Conservation (phyloP, 768 basidiomycete species). For the Lactarius indigo region DNA sequence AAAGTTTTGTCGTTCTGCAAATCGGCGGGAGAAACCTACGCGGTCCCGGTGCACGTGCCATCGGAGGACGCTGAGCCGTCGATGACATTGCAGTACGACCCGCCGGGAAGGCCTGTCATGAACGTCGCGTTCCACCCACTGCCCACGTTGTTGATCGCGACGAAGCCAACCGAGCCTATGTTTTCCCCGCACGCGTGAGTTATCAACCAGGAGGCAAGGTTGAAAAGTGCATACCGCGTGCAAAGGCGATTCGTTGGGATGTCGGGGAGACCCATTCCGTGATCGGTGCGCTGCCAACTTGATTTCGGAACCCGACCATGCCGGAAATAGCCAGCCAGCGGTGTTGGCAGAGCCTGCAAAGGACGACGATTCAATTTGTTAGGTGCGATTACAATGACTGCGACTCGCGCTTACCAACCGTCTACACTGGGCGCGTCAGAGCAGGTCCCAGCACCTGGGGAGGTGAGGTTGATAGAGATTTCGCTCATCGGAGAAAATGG, state of each 20-base stretch:
- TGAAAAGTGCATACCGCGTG: conserved; percentile 43
- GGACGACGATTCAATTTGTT: not conserved
- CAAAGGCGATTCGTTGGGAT: conserved; percentile 62
- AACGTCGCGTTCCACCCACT: conserved; percentile 54
- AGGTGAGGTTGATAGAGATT: not conserved
- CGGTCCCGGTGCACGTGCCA: conserved; percentile 47
- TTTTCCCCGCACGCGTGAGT: not conserved
- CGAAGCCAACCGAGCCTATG: conserved; percentile 52
- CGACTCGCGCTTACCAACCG: conserved; percentile 38
- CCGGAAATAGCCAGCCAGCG: conserved; percentile 54
- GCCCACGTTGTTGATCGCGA: conserved; percentile 66
- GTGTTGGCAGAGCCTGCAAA: conserved; percentile 56
- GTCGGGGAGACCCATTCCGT: conserved; percentile 58
- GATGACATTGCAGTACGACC: conserved; percentile 63
- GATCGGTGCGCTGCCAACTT: conserved; percentile 48
- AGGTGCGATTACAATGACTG: not conserved
- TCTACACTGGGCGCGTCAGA: conserved; percentile 43
- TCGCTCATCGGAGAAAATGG: not conserved
- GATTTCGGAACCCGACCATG: conserved; percentile 60
- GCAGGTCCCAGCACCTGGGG: conserved; percentile 48
- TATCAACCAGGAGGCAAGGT: not conserved
- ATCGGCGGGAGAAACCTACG: conserved; percentile 33
- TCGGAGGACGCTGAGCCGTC: conserved; percentile 39
- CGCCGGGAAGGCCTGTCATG: conserved; percentile 54
- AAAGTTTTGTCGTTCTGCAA: not conserved